Evolutionary conservation across 805 yeast genomes (phyloP).

Genomic region (Spathaspora boniae): DNA sequence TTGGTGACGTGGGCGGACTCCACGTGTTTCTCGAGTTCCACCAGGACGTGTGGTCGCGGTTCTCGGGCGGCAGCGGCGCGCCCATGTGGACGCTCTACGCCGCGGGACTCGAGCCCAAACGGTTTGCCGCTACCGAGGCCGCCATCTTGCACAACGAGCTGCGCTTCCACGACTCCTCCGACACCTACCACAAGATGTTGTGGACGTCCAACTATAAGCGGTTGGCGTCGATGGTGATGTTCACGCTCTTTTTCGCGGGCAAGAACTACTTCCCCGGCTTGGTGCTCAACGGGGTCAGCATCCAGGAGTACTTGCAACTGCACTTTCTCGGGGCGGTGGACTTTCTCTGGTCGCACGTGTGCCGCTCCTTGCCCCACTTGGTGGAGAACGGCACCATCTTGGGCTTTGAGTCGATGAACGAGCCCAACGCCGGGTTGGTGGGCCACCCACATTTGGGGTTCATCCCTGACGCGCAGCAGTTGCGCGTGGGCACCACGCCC

Average conservation of each 20-base stretch:
- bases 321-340: constrained; percentile 56
- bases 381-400: constrained; percentile 46
- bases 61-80: constrained; percentile 88
- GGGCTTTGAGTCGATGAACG: constrained; percentile 86
- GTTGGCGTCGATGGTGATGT: constrained; percentile 75
- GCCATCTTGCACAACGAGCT: constrained; percentile 67
- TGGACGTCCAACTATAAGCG: constrained; percentile 89
- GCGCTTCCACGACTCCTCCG: constrained; percentile 25
- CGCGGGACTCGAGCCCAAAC: constrained; percentile 78
- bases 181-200: constrained; percentile 72
- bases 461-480: constrained; percentile 59
- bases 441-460: constrained; percentile 55
- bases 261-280: constrained; percentile 72
- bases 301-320: constrained; percentile 72
- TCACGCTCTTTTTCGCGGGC: constrained; percentile 83
- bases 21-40: constrained; percentile 85
- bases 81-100: constrained; percentile 91
- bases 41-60: constrained; percentile 93
- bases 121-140: constrained; percentile 72
- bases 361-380: constrained; percentile 27
- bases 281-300: constrained; percentile 63
- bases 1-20: constrained; percentile 63
- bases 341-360: constrained; percentile 30
- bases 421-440: constrained; percentile 74
- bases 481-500: constrained; percentile 79